Conservation (phyloP, 768 basidiomycete species). For the Nidularia sp. region DNA sequence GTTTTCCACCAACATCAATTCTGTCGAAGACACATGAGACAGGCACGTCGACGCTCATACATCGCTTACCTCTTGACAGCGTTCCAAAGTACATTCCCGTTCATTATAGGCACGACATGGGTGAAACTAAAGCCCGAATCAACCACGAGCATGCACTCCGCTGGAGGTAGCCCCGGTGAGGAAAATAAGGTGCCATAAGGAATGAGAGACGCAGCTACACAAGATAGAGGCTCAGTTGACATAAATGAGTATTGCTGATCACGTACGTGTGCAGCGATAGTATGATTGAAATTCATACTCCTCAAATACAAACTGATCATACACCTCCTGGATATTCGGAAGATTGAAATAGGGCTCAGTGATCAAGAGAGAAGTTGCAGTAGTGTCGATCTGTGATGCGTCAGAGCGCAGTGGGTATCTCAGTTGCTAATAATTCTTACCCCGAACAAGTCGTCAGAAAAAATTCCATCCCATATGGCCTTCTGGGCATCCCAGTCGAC, state of each 20-base stretch:
- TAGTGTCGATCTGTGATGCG: slow-evolving; percentile 58
- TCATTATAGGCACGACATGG: slow-evolving; percentile 81
- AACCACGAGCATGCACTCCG: slow-evolving; percentile 80
- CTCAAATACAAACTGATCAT: slow-evolving; percentile 95
- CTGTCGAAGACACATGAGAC: slow-evolving; percentile 31
- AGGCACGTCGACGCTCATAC: neutral
- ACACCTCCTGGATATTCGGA: slow-evolving; percentile 86
- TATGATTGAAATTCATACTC: slow-evolving; percentile 92
- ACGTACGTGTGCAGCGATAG: slow-evolving; percentile 77
- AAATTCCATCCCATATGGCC: slow-evolving; percentile 88
- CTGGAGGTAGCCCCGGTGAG: slow-evolving; percentile 37
- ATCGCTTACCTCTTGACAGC: slow-evolving; percentile 74
- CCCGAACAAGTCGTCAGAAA: slow-evolving; percentile 66
- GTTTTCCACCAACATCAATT: slow-evolving; percentile 92
- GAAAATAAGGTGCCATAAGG: slow-evolving; percentile 73
- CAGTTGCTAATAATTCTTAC: slow-evolving; percentile 31
- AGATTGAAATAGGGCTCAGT: slow-evolving; percentile 96
- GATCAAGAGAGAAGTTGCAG: slow-evolving; percentile 71
- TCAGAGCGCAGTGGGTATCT: slow-evolving; percentile 1
- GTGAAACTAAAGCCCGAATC: slow-evolving; percentile 96
- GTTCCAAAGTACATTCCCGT: slow-evolving; percentile 69
- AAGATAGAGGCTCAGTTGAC: slow-evolving; percentile 9
- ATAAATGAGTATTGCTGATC: slow-evolving; percentile 3
- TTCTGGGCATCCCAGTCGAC: slow-evolving; percentile 97
- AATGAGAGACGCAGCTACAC: slow-evolving; percentile 72